A percentile compares a stretch with the other conserved stretches of the same genome.
These are phyloP conservation scores for Hemileccinum rubropunctum DNA, from an alignment of 768 basidiomycete genomes.

Conservation along the genomic window DNA sequence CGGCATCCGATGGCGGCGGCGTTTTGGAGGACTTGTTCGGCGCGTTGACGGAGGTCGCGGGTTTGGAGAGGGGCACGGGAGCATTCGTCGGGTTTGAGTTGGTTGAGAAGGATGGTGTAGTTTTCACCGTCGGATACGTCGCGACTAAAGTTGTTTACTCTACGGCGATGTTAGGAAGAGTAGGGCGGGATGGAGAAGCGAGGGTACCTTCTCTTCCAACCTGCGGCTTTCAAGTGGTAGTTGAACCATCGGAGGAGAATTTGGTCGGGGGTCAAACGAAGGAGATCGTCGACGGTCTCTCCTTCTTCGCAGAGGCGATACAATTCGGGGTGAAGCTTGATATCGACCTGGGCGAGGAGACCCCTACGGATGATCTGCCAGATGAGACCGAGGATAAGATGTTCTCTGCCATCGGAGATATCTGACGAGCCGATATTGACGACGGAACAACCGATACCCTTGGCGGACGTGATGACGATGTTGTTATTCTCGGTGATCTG, in stretches of 20 bases:
- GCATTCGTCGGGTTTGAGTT: slow-evolving; percentile 92
- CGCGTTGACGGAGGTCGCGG: slow-evolving; percentile 73
- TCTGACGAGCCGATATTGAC: slow-evolving; percentile 97
- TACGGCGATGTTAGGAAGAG: slow-evolving; percentile 29
- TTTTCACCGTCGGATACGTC: slow-evolving; percentile 98
- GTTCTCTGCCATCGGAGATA: slow-evolving; percentile 89
- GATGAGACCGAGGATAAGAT: slow-evolving; percentile 95
- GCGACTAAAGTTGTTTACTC: slow-evolving; percentile 96
- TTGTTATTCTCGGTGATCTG: slow-evolving; percentile 99
- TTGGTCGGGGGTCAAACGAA: slow-evolving; percentile 93
- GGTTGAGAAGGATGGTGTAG: slow-evolving; percentile 94
- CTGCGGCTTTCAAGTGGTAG: slow-evolving; percentile 94
- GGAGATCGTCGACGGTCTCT: slow-evolving; percentile 94
- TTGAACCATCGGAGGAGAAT: slow-evolving; percentile 99
- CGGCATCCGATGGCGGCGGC: slow-evolving; percentile 92
- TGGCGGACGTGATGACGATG: slow-evolving; percentile 96
- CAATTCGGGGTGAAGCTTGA: slow-evolving; percentile 96
- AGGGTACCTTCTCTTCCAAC: slow-evolving; percentile 77
- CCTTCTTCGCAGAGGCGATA: slow-evolving; percentile 95
- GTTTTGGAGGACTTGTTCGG: slow-evolving; percentile 92
- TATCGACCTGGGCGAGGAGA: slow-evolving; percentile 91
- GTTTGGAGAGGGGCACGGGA: slow-evolving; percentile 90
- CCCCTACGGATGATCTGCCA: slow-evolving; percentile 98
- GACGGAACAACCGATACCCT: slow-evolving; percentile 97
- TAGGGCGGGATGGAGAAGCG: not conserved